Percentiles rank a stretch among this genome's conserved stretches.
Evolutionary conservation across 108 stramenopile species (phyloP).

Genomic region (Pinguiococcus pyrenoidosus): DNA sequence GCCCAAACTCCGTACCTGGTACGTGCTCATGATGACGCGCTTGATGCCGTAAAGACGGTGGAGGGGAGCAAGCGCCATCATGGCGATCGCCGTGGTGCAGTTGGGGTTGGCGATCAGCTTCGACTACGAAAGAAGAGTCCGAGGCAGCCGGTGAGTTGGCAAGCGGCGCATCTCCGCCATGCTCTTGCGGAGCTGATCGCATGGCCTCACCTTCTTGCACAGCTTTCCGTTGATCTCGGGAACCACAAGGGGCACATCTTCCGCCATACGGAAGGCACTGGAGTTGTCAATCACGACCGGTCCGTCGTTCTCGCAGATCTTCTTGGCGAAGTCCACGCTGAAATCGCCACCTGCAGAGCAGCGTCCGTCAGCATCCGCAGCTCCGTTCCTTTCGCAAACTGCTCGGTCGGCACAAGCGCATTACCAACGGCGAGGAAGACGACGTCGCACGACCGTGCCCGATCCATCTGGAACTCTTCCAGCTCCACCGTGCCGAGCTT

Average conservation of each 20-base stretch:
- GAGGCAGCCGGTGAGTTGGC: too few relatives aligned
- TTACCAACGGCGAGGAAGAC: slow-evolving; percentile 83
- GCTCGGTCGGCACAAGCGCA: too few relatives aligned
- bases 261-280: slow-evolving; percentile 80
- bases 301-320: slow-evolving; percentile 7
- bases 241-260: slow-evolving; percentile 75
- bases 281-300: slow-evolving; percentile 47
- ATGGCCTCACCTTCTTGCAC: slow-evolving; percentile 69
- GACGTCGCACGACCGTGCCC: slow-evolving; percentile 63
- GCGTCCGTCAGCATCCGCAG: too few relatives aligned
- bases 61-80: slow-evolving; percentile 91
- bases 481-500: too few relatives aligned
- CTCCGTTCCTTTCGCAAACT: too few relatives aligned
- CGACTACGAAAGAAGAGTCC: too few relatives aligned
- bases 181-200: too few relatives aligned
- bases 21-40: slow-evolving; percentile 81
- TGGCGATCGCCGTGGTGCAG: slow-evolving; percentile 95
- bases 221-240: slow-evolving; percentile 89
- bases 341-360: too few relatives aligned
- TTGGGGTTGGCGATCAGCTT: slow-evolving; percentile 97
- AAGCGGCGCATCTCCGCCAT: too few relatives aligned
- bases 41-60: slow-evolving; percentile 74
- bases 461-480: slow-evolving; percentile 50
- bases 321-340: slow-evolving; percentile 22
- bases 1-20: too few relatives aligned